Evolutionary conservation across 1,139 yeast genomes (phyloP), one percentile per base, ranked within the genome.

Genomic region (Debaryomyces sp.): DNA sequence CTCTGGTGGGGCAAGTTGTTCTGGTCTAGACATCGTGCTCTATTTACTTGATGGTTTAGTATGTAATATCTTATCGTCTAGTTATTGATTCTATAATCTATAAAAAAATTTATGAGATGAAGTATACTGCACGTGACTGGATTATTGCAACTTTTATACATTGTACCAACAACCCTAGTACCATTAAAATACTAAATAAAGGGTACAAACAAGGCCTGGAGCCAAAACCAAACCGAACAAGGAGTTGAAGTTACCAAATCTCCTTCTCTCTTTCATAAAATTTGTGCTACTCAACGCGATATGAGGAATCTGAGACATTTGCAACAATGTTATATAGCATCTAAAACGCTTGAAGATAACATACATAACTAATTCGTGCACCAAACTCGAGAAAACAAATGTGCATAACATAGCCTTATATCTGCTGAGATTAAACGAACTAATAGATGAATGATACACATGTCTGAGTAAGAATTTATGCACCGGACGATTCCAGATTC

Each of bases 401-500:
- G 99, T 94, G 60, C 88, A 68, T 34, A 92, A 61, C 1, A 95
- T 85, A 0, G 98, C 97, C 44, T 77, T 76, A 1, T 63, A 51
- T 62, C 85, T 89, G 55, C 82, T 80, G 48, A 91, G 74, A 43
- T 82, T 77, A 45, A 91, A 75, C 0, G 92, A 85, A 55, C 95
- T 84, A 51, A 94, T 89, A n/a, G 95, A 84, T 26, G 96, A 87
- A 64, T 91, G 97, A 66, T 94, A 95, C 6, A 94, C 99, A 63
- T 95, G 99, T 54, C 98, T 81, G 41, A 91, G 73, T 51, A 94
- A 72, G 60, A 94, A 94, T 56, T 85, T 82, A 66, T 94, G 97
- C n/a, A 95, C 98, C 0, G 98, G 97, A 8, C 83, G 80, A 64
- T 94, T 94, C 99, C 99, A 95, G 55, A 89, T 84, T 55, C 97